phyloP scores from a whole-genome alignment of 331 rosid species.

The Acacia pycnantha region DNA sequence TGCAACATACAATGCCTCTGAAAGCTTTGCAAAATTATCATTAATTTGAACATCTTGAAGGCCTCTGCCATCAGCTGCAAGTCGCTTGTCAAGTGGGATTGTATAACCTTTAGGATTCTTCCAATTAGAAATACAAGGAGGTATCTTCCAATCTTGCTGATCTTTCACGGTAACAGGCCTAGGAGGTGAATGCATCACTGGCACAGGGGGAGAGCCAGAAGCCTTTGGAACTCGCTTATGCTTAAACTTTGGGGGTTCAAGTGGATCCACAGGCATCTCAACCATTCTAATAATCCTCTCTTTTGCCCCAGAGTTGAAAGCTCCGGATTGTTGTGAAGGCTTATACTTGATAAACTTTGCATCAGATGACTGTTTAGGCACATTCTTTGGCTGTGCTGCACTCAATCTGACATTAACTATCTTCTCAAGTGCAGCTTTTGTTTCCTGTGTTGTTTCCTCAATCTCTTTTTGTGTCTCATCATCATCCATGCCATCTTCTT shows the following conservation, averaged over 20 bases:
- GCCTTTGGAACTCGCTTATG: conserved; percentile 89
- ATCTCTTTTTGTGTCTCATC: conserved; percentile 63
- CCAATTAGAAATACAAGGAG: conserved; percentile 92
- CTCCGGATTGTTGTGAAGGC: conserved; percentile 78
- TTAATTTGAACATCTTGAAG: conserved; percentile 88
- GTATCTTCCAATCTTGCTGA: conserved; percentile 95
- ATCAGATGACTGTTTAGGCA: conserved; percentile 64
- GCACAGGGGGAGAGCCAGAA: conserved; percentile 89
- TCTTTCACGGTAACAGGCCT: conserved; percentile 87
- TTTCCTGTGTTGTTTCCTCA: conserved; percentile 72
- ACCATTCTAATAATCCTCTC: conserved; percentile 91
- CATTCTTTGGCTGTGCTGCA: conserved; percentile 82
- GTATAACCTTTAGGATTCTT: conserved; percentile 93
- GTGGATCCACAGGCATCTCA: conserved; percentile 92
- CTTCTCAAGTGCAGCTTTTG: conserved; percentile 85
- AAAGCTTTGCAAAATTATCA: conserved; percentile 80
- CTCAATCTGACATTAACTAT: conserved; percentile 82
- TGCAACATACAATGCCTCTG: conserved; percentile 74
- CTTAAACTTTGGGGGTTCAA: conserved; percentile 91
- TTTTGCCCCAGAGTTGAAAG: conserved; percentile 83
- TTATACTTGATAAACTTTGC: conserved; percentile 80
- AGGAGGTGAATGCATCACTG: conserved; percentile 91
- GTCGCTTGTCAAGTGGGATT: conserved; percentile 85
- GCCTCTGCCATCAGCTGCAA: conserved; percentile 87
- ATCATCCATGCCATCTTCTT: conserved; percentile 36